Conservation (phyloP, 2,329 filamentous ascomycete species). For the Incumbomyces delicatus region DNA sequence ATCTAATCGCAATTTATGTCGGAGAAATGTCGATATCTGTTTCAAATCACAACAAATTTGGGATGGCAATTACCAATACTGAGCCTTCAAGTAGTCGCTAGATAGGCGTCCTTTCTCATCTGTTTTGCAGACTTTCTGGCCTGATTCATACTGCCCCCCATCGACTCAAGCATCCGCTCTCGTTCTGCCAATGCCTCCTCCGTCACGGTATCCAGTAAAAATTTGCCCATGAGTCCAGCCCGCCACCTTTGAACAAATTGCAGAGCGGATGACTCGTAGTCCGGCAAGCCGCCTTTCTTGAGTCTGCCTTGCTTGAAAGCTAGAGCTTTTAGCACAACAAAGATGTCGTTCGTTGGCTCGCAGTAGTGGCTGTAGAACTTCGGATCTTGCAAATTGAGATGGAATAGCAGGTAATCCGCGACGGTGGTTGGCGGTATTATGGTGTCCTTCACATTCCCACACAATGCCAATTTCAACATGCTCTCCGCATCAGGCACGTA, state of each 20-base stretch:
- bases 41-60: no score
- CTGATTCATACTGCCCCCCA: constrained; percentile 34
- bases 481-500: constrained; percentile 74
- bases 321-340: constrained; percentile 58
- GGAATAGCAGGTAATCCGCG: constrained; percentile 83
- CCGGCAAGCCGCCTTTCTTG: constrained; percentile 59
- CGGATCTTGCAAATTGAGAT: constrained; percentile 61
- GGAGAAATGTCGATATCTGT: no score
- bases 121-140: constrained; percentile 31
- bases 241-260: constrained; percentile 79
- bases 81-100: not conserved
- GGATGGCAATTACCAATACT: no score
- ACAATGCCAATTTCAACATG: constrained; percentile 92
- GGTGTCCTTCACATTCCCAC: constrained; percentile 82
- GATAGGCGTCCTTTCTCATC: constrained; percentile 16
- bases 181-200: constrained; percentile 47
- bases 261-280: constrained; percentile 62
- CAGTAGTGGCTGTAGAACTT: constrained; percentile 54
- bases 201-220: constrained; percentile 68
- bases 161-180: constrained; percentile 23
- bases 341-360: constrained; percentile 74
- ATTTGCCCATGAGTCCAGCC: constrained; percentile 62
- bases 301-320: constrained; percentile 68
- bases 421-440: constrained; percentile 68
- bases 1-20: no score